Evolutionary conservation across 202 grass and related monocot genomes (phyloP), one percentile per base, ranked within the genome.

Genomic region (Musa balbisiana): DNA sequence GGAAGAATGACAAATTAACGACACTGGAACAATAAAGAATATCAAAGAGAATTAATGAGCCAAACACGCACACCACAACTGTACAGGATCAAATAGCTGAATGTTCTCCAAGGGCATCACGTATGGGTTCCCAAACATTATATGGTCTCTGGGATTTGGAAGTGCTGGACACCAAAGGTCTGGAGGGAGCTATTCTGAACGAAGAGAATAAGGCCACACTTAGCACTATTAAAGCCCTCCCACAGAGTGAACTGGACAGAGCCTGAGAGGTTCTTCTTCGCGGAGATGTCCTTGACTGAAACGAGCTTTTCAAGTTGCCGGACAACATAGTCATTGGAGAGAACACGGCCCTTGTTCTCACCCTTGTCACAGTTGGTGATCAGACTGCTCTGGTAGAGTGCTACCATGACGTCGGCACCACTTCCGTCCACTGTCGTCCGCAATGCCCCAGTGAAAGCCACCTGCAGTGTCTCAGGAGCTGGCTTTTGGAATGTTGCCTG

Each of bases 131-230:
- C 33, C 33, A 8, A 3, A 19, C 0, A 51, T 96, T 81, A 92
- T 43, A 89, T 64, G 55, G 84, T 88, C 64, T 91, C 33, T 6
- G 94, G 94, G 14, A 98, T 76, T 76, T 91, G 69, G 24, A 93
- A 84, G 77, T 93, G 94, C 83, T 98, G 91, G 51, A 98, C 91
- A 59, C 94, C 91, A 33, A 94, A 80, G 80, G 85, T 90, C 78
- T 93, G 88, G 54, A 89, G 86, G 29, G 80, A 80, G 11, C 80
- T 77, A 74, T 88, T 92, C 80, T 98, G 94, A 23, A 98, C 88
- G 80, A 93, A 93, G 82, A 98, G 79, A 2, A 93, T 81, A 64
- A 93, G 21, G 59, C 94, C 91, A 43, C 90, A 91, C 76, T 89
- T 93, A 69, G 84, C 25, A 3, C 84, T 71, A 55, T 86, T 84